Evolutionary conservation across 352 stramenopile genomes (phyloP).

Genomic region (Globisporangium megalacanthum): DNA sequence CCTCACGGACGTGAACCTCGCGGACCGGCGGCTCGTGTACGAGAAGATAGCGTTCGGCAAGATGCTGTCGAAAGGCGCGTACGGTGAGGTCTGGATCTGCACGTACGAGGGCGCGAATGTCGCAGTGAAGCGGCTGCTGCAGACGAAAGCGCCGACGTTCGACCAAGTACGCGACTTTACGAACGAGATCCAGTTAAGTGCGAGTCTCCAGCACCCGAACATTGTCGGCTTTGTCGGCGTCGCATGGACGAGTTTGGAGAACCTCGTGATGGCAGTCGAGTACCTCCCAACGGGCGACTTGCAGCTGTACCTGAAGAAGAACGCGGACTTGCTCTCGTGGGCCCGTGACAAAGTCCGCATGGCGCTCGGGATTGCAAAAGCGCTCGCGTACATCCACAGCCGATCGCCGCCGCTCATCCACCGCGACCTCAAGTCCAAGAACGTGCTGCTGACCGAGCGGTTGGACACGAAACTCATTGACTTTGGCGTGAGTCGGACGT

Average conservation of each 20-base stretch:
- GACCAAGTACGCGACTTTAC: conserved; percentile 35
- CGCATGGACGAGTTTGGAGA: conserved; percentile 29
- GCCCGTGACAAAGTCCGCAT: conserved; percentile 20
- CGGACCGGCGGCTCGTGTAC: conserved; percentile 19
- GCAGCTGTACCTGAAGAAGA: conserved; percentile 12
- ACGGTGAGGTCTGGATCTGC: conserved; percentile 44
- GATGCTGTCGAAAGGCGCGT: conserved; percentile 21
- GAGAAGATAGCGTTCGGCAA: conserved; percentile 22
- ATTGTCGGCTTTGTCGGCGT: conserved; percentile 48
- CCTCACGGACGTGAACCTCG: conserved; percentile 19
- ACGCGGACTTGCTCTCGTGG: conserved; percentile 9
- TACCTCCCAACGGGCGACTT: conserved; percentile 22
- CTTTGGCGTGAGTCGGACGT: conserved; percentile 20
- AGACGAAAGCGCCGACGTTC: conserved; percentile 26
- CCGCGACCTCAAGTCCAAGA: conserved; percentile 38
- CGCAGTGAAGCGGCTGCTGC: conserved; percentile 36
- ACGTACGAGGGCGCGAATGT: conserved; percentile 33
- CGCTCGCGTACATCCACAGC: conserved; percentile 31
- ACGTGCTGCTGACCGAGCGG: conserved; percentile 23
- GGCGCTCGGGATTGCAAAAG: conserved; percentile 25
- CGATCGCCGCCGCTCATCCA: conserved; percentile 21
- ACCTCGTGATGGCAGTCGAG: conserved; percentile 21
- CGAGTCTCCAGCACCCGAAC: conserved; percentile 40
- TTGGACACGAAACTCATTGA: conserved; percentile 33
- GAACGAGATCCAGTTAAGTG: conserved; percentile 31